phyloP scores from a whole-genome alignment of 2,329 filamentous ascomycete species.

The Thermothelomyces thermophilus region DNA sequence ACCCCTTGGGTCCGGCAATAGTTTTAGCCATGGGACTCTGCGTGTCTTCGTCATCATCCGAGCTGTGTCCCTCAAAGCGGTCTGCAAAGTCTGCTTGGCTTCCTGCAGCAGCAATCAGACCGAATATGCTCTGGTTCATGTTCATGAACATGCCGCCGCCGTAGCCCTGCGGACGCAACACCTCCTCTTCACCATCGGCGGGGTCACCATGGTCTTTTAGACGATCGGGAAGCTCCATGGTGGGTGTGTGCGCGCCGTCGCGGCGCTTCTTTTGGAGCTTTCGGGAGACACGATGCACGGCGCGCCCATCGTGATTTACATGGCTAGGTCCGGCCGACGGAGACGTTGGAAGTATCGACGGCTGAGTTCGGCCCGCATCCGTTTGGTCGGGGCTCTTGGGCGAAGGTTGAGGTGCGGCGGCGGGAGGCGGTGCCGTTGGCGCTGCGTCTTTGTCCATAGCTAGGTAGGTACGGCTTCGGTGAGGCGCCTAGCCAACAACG shows the following conservation, averaged over 20 bases:
- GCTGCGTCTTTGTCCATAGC: slow-evolving; percentile 6
- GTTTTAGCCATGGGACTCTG: slow-evolving; percentile 25
- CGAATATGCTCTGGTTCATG: slow-evolving; percentile 93
- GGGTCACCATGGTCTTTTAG: slow-evolving; percentile 44
- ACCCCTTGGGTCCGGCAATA: slow-evolving; percentile 14
- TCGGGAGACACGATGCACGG: slow-evolving; percentile 35
- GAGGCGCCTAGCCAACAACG: neutral
- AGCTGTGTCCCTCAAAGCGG: slow-evolving; percentile 71
- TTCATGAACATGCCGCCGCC: slow-evolving; percentile 53
- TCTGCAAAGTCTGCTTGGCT: slow-evolving; percentile 76
- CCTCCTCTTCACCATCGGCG: slow-evolving; percentile 43
- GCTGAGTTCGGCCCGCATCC: slow-evolving; percentile 12
- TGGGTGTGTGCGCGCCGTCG: slow-evolving; percentile 34
- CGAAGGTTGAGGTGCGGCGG: neutral
- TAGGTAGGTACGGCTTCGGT: neutral
- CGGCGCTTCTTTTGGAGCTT: slow-evolving; percentile 42
- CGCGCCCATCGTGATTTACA: slow-evolving; percentile 28
- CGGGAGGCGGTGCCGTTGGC: slow-evolving; percentile 1
- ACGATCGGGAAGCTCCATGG: slow-evolving; percentile 48
- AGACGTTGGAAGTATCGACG: slow-evolving; percentile 11
- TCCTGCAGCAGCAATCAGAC: slow-evolving; percentile 81
- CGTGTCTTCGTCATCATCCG: slow-evolving; percentile 57
- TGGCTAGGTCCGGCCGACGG: slow-evolving; percentile 10
- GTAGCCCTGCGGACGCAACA: slow-evolving; percentile 35
- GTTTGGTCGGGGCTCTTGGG: slow-evolving; percentile 5